Conservation (phyloP, 2,329 filamentous ascomycete species). For the Monosporascus ibericus region DNA sequence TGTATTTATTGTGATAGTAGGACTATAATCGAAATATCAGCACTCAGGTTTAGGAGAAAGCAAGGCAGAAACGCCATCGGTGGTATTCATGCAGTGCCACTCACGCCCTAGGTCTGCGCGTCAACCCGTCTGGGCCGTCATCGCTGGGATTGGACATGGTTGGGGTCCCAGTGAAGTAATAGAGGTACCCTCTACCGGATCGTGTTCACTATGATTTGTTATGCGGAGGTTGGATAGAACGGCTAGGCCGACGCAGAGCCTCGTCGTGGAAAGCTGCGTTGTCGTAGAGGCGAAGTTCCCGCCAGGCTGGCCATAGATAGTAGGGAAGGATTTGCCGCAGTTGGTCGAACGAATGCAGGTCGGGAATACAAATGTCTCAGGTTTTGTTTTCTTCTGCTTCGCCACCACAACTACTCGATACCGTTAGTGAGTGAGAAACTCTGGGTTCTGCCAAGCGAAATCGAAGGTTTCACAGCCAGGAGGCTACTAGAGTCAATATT, state of each 20-base stretch:
- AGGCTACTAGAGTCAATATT: not conserved
- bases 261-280: not conserved
- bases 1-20: slow-evolving; percentile 32
- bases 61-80: not conserved
- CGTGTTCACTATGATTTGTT: not conserved
- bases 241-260: not conserved
- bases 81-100: not conserved
- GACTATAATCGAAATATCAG: slow-evolving; percentile 15
- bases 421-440: not conserved
- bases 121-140: not conserved
- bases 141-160: slow-evolving; percentile 2
- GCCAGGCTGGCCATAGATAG: not conserved
- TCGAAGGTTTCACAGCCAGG: not conserved
- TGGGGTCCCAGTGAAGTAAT: not conserved
- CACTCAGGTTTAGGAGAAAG: not conserved
- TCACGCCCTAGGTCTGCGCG: slow-evolving; percentile 6
- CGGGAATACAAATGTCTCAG: not conserved
- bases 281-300: not conserved
- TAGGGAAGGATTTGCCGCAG: not conserved
- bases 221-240: not conserved
- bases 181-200: not conserved
- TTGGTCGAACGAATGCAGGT: too few relatives aligned
- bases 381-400: not conserved
- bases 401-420: not conserved
- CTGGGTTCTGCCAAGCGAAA: too few relatives aligned